Base-by-base conservation (phyloP, 164 flowering plant genomes). In the Piper longum region DNA sequence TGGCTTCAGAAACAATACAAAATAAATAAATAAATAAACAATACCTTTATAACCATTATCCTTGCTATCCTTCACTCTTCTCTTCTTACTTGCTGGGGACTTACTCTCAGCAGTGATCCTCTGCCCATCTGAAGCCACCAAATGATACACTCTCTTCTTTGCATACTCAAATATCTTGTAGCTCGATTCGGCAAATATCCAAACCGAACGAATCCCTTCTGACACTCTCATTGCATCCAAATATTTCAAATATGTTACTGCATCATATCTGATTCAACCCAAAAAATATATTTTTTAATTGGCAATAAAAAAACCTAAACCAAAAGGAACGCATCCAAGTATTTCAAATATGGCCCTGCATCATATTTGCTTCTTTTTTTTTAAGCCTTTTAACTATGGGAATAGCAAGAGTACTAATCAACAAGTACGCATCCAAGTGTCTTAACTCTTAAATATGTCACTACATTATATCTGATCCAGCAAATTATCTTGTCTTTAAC, bases 141-240 rank as follows among this genome's bases (percentile, higher is more conserved):
- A 73, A 58, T 75, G 83, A 70, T 82, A 95, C 61, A 95, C 97
- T 48, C 99, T 81, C 74, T 83, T 91, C 82, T 91, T 95, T 41
- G 97, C 96, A 73, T 70, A 81, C 67, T 95, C 99, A 76, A 95
- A 95, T 64, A 91, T 89, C 83, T 95, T 95, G 74, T 87, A 81
- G 69, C 97, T 91, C 3, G 97, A 82, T 72, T 91, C 96, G 6
- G 97, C 93, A 74, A 95, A 91, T 63, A 91, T 85, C 99, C 99
- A 95, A 55, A 95, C 87, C 59, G 99, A 95, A 16, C 91, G 77
- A 71, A 87, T 82, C 64, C 96, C 93, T 81, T 91, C 99, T 5
- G 99, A 87, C 57, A 82, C 97, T 76, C 99, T 85, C 59, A 95
- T 76, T 4, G 93, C 82, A 75, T 95, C 96, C 80, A 95, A 81